phyloP scores from a whole-genome alignment of 306 rosid genomes.

The Phaseolus lunatus region DNA sequence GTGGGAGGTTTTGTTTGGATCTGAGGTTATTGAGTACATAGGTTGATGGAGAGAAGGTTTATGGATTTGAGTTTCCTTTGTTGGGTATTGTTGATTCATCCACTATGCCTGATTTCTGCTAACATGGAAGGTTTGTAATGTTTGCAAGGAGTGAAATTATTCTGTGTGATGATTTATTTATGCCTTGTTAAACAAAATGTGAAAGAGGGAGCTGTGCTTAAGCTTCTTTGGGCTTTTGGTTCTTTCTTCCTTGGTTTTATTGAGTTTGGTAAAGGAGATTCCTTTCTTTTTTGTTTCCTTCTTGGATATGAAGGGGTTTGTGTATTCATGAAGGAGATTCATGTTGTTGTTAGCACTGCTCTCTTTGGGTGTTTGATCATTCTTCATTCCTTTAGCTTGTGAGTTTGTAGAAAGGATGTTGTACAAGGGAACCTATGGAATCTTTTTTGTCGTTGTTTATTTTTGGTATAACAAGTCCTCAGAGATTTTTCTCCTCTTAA shows the following conservation, averaged over 20 bases:
- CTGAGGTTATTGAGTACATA: constrained; percentile 70
- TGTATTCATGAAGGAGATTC: not conserved
- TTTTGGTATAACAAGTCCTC: constrained; percentile 15
- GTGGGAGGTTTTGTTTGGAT: constrained; percentile 71
- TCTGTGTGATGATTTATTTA: constrained; percentile 29
- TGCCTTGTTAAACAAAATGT: not conserved
- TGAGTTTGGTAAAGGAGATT: constrained; percentile 30
- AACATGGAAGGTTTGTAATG: constrained; percentile 99
- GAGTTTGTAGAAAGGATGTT: constrained; percentile 22
- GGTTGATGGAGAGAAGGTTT: constrained; percentile 65
- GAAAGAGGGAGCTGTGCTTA: not conserved
- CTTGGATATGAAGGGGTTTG: not conserved
- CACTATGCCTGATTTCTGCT: constrained; percentile 81
- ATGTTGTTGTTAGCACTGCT: not conserved
- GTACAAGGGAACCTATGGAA: constrained; percentile 33
- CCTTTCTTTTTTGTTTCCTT: constrained; percentile 16
- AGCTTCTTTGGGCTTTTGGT: constrained; percentile 19
- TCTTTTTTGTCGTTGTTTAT: not conserved
- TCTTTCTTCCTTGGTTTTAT: constrained; percentile 23
- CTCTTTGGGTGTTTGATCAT: constrained; percentile 20
- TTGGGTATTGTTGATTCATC: constrained; percentile 65
- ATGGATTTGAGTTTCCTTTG: constrained; percentile 62
- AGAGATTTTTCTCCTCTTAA: constrained; percentile 27
- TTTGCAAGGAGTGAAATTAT: constrained; percentile 40
- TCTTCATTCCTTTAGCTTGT: not conserved